These are phyloP conservation scores for Sugiyamaella neomexicana DNA, from an alignment of 1,139 yeast species.

Conservation along the genomic window DNA sequence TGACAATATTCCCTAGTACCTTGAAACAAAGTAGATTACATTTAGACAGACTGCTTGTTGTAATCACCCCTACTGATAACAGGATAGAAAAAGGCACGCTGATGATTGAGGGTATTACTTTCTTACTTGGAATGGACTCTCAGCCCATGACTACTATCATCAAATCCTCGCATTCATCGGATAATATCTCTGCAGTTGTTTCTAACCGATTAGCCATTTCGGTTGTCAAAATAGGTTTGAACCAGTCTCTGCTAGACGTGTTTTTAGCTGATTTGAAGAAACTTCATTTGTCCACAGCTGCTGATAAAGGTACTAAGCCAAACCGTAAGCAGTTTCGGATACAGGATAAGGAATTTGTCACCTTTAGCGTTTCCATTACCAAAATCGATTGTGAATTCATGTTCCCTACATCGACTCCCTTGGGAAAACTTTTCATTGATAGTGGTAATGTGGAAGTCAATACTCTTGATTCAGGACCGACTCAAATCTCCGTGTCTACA, in stretches of 20 bases:
- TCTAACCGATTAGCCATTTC: background rate
- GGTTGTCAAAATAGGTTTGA: background rate
- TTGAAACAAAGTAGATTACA: slow-evolving; percentile 21
- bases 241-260: slow-evolving; percentile 2
- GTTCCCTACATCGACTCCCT: slow-evolving; percentile 17
- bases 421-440: slow-evolving; percentile 33
- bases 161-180: background rate
- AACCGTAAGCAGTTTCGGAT: slow-evolving; percentile 7
- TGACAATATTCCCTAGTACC: slow-evolving; percentile 28
- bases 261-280: slow-evolving; percentile 2
- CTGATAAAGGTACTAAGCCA: background rate
- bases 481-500: slow-evolving; percentile 21
- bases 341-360: slow-evolving; percentile 10
- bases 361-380: background rate
- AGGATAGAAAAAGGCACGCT: background rate
- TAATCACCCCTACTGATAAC: background rate
- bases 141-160: background rate
- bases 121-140: background rate
- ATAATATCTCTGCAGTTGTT: background rate
- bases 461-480: slow-evolving; percentile 15
- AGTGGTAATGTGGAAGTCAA: slow-evolving; percentile 34
- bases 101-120: background rate
- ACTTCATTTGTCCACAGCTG: background rate
- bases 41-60: slow-evolving; percentile 9
- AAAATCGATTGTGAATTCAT: slow-evolving; percentile 9